phyloP scores from a whole-genome alignment of 163 green algal genomes.

The Coccomyxa subellipsoidea region DNA sequence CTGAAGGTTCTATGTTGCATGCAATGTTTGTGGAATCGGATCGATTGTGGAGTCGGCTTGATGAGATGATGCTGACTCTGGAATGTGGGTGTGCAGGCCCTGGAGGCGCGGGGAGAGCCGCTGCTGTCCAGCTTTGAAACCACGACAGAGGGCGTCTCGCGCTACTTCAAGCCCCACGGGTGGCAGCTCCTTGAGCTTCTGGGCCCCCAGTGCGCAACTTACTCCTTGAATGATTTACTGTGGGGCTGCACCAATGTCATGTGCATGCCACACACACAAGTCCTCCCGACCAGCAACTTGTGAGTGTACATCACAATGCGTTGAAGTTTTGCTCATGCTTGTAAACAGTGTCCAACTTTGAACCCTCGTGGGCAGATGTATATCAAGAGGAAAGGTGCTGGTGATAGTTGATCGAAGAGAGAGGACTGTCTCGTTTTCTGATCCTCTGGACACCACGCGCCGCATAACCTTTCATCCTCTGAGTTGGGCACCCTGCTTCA shows the following conservation, averaged over 20 bases:
- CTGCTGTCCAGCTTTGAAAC: conserved; percentile 40
- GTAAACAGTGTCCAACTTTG: too few relatives aligned
- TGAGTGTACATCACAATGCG: too few relatives aligned
- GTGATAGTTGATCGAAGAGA: too few relatives aligned
- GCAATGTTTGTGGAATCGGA: background rate
- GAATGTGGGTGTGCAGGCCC: conserved; percentile 12
- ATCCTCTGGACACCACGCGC: too few relatives aligned
- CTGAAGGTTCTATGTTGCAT: too few relatives aligned
- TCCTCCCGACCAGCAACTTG: background rate
- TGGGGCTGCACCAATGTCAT: background rate
- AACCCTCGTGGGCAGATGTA: too few relatives aligned
- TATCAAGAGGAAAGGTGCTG: too few relatives aligned
- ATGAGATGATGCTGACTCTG: too few relatives aligned
- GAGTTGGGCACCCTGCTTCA: too few relatives aligned
- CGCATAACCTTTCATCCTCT: too few relatives aligned
- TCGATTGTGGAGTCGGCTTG: background rate
- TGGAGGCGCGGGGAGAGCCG: conserved; percentile 15
- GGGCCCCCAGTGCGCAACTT: conserved; percentile 17
- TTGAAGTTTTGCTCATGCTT: too few relatives aligned
- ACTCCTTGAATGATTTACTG: background rate
- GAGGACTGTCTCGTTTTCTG: too few relatives aligned
- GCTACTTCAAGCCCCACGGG: conserved; percentile 23
- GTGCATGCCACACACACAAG: background rate
- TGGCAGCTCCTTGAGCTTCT: conserved; percentile 9
- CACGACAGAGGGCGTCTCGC: conserved; percentile 26